Evolutionary conservation across 1,284 basidiomycete genomes (phyloP), one percentile per base, ranked within the genome.

Genomic region (Trametes pubescens): DNA sequence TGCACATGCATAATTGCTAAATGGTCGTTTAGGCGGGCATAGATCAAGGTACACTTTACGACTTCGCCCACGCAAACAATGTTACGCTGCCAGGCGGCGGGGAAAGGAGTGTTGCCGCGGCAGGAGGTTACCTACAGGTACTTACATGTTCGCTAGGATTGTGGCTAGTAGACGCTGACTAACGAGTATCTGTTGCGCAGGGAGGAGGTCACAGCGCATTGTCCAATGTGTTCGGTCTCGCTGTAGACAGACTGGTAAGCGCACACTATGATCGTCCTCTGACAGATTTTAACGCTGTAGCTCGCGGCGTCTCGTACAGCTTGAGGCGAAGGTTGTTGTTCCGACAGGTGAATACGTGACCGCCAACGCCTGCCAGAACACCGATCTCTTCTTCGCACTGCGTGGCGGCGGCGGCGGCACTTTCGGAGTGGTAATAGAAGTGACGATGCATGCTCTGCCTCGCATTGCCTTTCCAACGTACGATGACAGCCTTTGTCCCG

Each of bases 381-480:
- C 74, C 0, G 79, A 83, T 61, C 72, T 85, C 6, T 86, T 84
- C 72, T 85, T 82, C 79, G 83, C 83, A 0, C 69, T 86, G 56
- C 78, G 81, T 26, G 84, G 84, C 1, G 84, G 84, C 1, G 84
- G 84, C 1, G 82, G 81, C 6, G 74, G 79, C 4, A 81, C 79
- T 7, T 84, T 73, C 61, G 81, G 79, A 32, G 75, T 83, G 38
- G 74, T 82, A 16, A 75, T 75, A 46, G 76, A 76, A 4, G 78
- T 78, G 14, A 82, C 80, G 1, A 79, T 79, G 71, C 66, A 67
- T 18, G 78, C 81, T 0, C 78, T 79, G 44, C 76, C 77, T 0
- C 44, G 64, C 4, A 56, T 38, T 4, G 14, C 26, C 37, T 73
- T 16, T 77, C 80, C 2, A 47, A 78, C 46, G 71, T 71, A 26